phyloP scores from a whole-genome alignment of 768 basidiomycete species.

The Mycena kentingensis region DNA sequence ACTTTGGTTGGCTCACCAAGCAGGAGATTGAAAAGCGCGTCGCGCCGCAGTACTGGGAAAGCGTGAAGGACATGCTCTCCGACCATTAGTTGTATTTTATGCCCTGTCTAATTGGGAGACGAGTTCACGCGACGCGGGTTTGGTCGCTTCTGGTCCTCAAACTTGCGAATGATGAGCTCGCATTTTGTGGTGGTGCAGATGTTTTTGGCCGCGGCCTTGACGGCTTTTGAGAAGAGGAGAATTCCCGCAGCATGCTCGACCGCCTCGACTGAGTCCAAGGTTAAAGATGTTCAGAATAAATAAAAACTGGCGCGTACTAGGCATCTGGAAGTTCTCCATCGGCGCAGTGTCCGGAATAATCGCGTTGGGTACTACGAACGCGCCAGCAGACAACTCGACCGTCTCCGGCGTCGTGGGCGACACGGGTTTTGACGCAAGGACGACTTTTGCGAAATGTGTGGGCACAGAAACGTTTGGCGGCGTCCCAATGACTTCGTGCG shows the following conservation, averaged over 20 bases:
- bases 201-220: constrained; percentile 76
- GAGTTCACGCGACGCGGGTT: constrained; percentile 55
- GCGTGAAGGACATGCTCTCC: constrained; percentile 79
- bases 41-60: constrained; percentile 71
- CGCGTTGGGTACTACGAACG: constrained; percentile 96
- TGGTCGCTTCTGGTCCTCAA: constrained; percentile 84
- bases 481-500: constrained; percentile 91
- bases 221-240: constrained; percentile 77
- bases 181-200: constrained; percentile 91
- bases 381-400: constrained; percentile 82
- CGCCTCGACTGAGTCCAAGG: constrained; percentile 90
- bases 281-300: too few relatives aligned
- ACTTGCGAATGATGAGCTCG: constrained; percentile 82
- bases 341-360: constrained; percentile 83
- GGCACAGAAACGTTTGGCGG: constrained; percentile 92
- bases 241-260: constrained; percentile 92
- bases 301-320: constrained; percentile 52
- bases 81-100: constrained; percentile 48
- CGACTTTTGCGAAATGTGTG: constrained; percentile 97
- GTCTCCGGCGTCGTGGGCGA: constrained; percentile 72
- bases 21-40: constrained; percentile 79
- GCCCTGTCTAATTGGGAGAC: constrained; percentile 43
- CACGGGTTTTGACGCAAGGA: constrained; percentile 73
- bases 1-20: constrained; percentile 95
- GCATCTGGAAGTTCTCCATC: constrained; percentile 78